Base-by-base conservation (phyloP, 1,139 yeast species). In the Meyerozyma elateridarum region DNA sequence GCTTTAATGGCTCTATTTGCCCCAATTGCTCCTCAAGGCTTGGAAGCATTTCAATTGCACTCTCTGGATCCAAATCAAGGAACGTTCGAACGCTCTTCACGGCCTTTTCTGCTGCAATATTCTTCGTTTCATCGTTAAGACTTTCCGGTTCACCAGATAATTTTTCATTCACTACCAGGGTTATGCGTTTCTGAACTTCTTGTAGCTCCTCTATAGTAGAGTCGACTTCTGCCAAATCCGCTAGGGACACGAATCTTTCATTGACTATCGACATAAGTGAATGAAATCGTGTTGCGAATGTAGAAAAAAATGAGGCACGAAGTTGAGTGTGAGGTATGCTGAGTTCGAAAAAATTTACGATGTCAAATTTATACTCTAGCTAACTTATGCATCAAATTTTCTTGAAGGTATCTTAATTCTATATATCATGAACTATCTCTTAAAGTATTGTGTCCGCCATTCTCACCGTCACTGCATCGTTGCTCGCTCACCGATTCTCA, bases 181-280 rank as follows among this genome's bases (percentile, higher is more conserved):
- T 42, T 11, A 51, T 40, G 15, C 38, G 33, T 4, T 26, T 21
- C 20, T 47, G 44, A 15, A 37, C 28, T 4, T 36, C 35, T 28
- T 48, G 49, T n/a, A 60, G 44, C 15, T 44, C 49, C 2, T 41
- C 32, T 9, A 59, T 46, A 22, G 37, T 44, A 3, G 36, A 36
- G 28, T 56, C 57, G 5, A 62, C 30, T 5, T 25, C 35, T 6
- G 38, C 44, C 34, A 64, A 46, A 38, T 62, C 69, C 8, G 41
- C 49, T 8, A 61, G 25, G 2, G 56, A 44, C 8, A 59, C 43
- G 34, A 60, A 49, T 33, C 47, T 48, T 12, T 48, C 42, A 41
- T 64, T 61, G 28, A 64, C 45, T 38, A 46, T 52, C 25, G 58
- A 59, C 51, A 54, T 46, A 6, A 19, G 5, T n/a, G n/a, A n/a